phyloP scores from a whole-genome alignment of 257 asterid species.

The Nicotiana undulata region DNA sequence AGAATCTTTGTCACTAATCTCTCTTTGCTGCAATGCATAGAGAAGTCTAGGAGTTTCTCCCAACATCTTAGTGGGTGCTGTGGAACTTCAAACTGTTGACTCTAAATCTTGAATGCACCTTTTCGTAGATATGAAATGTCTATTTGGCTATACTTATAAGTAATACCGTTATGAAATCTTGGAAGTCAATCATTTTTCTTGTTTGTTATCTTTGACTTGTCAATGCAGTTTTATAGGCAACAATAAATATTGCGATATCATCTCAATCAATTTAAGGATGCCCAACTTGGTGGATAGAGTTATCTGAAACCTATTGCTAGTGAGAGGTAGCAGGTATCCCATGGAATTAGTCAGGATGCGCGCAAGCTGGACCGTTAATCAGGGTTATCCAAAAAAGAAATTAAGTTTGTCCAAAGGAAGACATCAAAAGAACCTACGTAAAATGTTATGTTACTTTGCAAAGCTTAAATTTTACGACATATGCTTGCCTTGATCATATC shows the following conservation, averaged over 20 bases:
- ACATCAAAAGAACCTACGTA: background rate
- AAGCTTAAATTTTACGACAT: background rate
- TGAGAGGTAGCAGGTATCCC: too few species aligned
- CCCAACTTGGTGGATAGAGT: background rate
- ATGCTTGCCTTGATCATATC: background rate
- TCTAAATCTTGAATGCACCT: background rate
- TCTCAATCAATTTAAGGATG: background rate
- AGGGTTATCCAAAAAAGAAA: too few species aligned
- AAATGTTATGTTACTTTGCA: background rate
- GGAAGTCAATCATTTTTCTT: background rate
- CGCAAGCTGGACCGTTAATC: too few species aligned
- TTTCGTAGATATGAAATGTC: background rate
- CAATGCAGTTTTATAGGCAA: background rate
- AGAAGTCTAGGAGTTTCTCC: background rate
- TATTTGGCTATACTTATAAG: background rate
- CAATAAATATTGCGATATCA: background rate
- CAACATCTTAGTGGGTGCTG: background rate
- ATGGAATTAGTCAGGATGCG: too few species aligned
- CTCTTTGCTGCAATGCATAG: background rate
- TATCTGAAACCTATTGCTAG: too few species aligned
- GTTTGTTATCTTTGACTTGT: background rate
- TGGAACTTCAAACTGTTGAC: background rate
- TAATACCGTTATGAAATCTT: background rate
- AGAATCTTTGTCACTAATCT: background rate
- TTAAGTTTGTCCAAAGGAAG: background rate